Evolutionary conservation across 1,284 basidiomycete genomes (phyloP).

Genomic region (Microbotryomycetes sp.): DNA sequence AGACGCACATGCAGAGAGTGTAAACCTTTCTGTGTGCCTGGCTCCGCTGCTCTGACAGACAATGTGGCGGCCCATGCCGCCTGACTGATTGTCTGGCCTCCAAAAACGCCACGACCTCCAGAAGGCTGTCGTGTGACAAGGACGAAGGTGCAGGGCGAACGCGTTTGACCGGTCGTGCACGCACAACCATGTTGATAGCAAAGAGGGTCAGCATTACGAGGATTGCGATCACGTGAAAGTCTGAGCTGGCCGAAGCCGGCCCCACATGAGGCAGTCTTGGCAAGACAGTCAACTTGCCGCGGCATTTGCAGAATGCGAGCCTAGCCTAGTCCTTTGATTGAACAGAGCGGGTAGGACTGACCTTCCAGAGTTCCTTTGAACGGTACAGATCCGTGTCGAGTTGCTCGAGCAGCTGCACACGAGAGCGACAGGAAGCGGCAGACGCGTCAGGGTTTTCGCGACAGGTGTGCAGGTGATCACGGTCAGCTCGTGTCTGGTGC

Average conservation of each 20-base stretch:
- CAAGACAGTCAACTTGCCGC: too few species aligned
- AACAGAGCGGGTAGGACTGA: constrained; percentile 1
- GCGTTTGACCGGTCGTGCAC: too few species aligned
- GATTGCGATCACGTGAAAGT: background rate
- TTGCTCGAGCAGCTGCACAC: constrained; percentile 51
- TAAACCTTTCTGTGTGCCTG: constrained; percentile 16
- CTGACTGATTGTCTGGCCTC: constrained; percentile 75
- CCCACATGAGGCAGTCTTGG: too few species aligned
- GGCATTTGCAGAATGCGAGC: too few species aligned
- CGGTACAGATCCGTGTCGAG: constrained; percentile 63
- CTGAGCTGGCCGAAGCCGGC: constrained; percentile 9
- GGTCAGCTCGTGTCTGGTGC: too few species aligned
- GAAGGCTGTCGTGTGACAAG: constrained; percentile 7
- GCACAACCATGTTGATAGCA: too few species aligned
- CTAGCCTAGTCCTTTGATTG: too few species aligned
- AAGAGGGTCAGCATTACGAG: background rate
- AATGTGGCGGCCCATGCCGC: constrained; percentile 26
- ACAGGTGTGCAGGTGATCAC: too few species aligned
- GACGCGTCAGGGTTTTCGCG: too few species aligned
- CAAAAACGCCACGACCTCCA: constrained; percentile 63
- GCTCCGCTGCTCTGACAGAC: constrained; percentile 16
- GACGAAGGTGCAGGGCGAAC: too few species aligned
- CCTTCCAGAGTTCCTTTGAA: constrained; percentile 59
- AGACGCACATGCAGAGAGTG: constrained; percentile 63
- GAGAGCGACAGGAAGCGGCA: too few species aligned